Conservation (phyloP, 805 yeast genomes). For the Lipomyces sp. region DNA sequence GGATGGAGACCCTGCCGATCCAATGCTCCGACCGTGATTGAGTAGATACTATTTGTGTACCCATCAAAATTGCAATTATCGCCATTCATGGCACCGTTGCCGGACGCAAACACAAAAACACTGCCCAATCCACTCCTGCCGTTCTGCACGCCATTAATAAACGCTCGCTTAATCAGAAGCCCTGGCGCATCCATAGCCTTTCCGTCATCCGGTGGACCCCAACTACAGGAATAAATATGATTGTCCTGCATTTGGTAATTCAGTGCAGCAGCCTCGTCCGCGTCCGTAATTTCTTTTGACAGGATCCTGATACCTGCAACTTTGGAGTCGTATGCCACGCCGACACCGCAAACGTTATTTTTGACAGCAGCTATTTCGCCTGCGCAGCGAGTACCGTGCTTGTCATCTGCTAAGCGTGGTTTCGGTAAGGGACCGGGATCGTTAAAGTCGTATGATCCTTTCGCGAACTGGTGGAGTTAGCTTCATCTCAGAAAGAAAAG, state of each 20-base stretch:
- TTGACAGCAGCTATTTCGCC: slow-evolving; percentile 90
- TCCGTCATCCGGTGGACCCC: slow-evolving; percentile 99
- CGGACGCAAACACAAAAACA: slow-evolving; percentile 92
- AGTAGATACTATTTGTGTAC: slow-evolving; percentile 91
- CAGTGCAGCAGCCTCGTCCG: slow-evolving; percentile 90
- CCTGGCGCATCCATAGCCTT: slow-evolving; percentile 84
- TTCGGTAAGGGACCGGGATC: slow-evolving; percentile 73
- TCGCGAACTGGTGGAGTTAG: slow-evolving; percentile 42
- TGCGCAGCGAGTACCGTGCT: slow-evolving; percentile 97
- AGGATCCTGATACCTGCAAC: slow-evolving; percentile 90
- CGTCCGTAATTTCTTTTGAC: slow-evolving; percentile 77
- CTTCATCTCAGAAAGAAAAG: background rate
- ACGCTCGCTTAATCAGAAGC: slow-evolving; percentile 73
- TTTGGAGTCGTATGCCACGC: slow-evolving; percentile 87
- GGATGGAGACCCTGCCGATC: slow-evolving; percentile 89
- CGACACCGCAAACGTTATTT: slow-evolving; percentile 91
- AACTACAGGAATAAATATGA: slow-evolving; percentile 94
- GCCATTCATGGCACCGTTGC: slow-evolving; percentile 82
- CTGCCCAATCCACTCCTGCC: slow-evolving; percentile 86
- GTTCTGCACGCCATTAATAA: slow-evolving; percentile 79
- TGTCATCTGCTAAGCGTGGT: slow-evolving; percentile 80
- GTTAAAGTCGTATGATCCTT: slow-evolving; percentile 95
- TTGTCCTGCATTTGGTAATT: slow-evolving; percentile 78
- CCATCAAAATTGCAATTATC: slow-evolving; percentile 98
- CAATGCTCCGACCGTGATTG: slow-evolving; percentile 92